A percentile compares a stretch with the other conserved stretches of the same genome.
phyloP scores from a whole-genome alignment of 1,139 yeast genomes.

The Taphrina confusa region DNA sequence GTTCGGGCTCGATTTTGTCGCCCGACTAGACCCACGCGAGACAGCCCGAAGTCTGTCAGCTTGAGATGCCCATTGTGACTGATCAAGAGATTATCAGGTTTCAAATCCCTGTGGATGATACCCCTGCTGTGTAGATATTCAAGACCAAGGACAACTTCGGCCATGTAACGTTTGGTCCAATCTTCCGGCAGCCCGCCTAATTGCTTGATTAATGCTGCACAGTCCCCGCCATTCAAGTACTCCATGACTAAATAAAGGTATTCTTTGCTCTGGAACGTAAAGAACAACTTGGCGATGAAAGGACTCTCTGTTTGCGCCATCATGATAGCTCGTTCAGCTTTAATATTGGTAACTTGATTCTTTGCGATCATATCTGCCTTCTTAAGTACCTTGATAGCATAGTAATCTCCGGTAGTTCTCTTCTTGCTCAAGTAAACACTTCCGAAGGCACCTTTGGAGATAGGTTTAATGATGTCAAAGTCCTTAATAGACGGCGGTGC shows the following conservation, averaged over 20 bases:
- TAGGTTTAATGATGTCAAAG: conserved; percentile 87
- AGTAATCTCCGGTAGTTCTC: conserved; percentile 86
- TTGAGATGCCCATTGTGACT: conserved; percentile 86
- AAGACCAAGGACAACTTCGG: conserved; percentile 88
- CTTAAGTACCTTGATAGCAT: conserved; percentile 90
- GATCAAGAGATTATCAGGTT: conserved; percentile 89
- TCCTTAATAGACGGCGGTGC: conserved; percentile 74
- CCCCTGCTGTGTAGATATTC: conserved; percentile 85
- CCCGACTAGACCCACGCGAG: conserved; percentile 83
- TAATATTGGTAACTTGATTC: conserved; percentile 91
- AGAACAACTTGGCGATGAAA: conserved; percentile 85
- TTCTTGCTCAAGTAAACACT: conserved; percentile 85
- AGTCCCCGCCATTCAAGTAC: conserved; percentile 92
- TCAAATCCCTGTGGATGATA: conserved; percentile 84
- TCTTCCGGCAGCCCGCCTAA: conserved; percentile 74
- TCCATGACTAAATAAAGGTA: conserved; percentile 94
- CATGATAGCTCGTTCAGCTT: conserved; percentile 93
- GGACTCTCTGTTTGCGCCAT: conserved; percentile 96
- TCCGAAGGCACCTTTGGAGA: conserved; percentile 97
- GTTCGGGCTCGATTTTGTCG: conserved; percentile 59
- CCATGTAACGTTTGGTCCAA: conserved; percentile 84
- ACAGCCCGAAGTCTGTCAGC: conserved; percentile 90
- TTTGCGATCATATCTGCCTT: conserved; percentile 96
- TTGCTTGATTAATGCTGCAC: conserved; percentile 79
- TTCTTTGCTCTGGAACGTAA: conserved; percentile 85